Evolutionary conservation across 345 rosid species (phyloP), one percentile per base, ranked within the genome.

Genomic region (Hibiscus mutabilis): DNA sequence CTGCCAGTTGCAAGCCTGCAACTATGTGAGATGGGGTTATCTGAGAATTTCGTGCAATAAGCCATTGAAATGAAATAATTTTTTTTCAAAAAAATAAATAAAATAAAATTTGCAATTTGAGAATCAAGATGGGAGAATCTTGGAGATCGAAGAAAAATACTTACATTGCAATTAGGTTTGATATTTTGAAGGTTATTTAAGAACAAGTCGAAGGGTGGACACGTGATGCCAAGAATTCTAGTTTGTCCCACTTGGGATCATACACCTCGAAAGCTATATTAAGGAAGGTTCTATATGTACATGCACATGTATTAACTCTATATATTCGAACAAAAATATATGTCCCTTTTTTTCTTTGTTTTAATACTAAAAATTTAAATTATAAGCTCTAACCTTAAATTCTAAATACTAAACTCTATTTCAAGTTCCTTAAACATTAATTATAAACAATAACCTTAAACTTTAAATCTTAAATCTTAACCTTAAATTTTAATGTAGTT

Each of bases 211-310:
- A 21, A 22, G 60, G 65, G 15, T 27, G 51, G 65, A 57, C 80
- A 73, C 60, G 74, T 78, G 80, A 69, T 33, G 14, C 61, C 53
- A 37, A 15, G 80, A 35, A 57, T 22, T 62, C 60, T 56, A 29
- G 60, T 27, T 51, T 69, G 74, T 69, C 72, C 74, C 64, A 56
- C 29, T 61, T 46, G 66, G 40, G 66, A 53, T 55, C 11, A 0
- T 2, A 65, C 40, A 11, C 11, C 3, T 8, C 61, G 35, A 70
- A 27, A 14, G n/a, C 13, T 31, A 57, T 46, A 57, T 16, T 4
- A 3, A 60, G 74, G 77, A 69, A 69, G 74, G 18, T 73, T 73
- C 71, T 29, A 22, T 14, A 7, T 44, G 14, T 15, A 24, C n/a
- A 33, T 68, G n/a, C 60, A 68, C 60, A 52, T 51, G 27, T 10